Conservation (phyloP, 345 rosid genomes). For the Acer campestre region DNA sequence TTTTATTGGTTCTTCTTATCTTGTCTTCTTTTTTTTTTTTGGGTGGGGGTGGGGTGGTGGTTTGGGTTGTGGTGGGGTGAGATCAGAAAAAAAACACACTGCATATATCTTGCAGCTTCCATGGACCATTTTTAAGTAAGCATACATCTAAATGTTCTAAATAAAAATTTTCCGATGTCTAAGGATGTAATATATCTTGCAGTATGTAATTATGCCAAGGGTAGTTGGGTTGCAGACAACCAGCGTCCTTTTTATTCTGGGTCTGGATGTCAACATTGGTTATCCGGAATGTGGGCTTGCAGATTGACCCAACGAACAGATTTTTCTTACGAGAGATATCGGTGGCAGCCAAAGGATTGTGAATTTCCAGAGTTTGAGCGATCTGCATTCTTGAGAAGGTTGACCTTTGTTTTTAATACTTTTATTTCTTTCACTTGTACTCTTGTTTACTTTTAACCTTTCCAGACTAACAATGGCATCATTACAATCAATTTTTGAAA, state of each 20-base stretch:
- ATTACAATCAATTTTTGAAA: neutral
- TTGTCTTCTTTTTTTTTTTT: no score
- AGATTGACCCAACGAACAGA: constrained; percentile 59
- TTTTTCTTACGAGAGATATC: constrained; percentile 69
- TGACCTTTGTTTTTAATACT: neutral
- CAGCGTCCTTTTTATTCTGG: constrained; percentile 69
- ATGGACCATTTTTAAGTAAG: neutral
- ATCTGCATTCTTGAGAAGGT: constrained; percentile 68
- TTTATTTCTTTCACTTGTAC: neutral
- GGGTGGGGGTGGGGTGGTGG: no score
- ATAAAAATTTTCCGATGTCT: constrained; percentile 1
- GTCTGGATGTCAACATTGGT: constrained; percentile 63
- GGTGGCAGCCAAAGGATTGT: constrained; percentile 83
- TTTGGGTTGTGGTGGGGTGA: no score
- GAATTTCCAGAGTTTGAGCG: constrained; percentile 63
- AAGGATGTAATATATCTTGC: constrained; percentile 29
- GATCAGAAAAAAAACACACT: no score
- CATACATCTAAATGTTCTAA: neutral
- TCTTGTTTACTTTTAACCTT: neutral
- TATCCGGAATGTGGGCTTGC: constrained; percentile 79
- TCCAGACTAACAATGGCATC: neutral
- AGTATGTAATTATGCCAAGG: constrained; percentile 74
- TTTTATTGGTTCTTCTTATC: no score
- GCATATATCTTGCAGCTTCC: constrained; percentile 12
- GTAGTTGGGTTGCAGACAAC: constrained; percentile 60